These are phyloP conservation scores for Aegilops longissima DNA, from an alignment of 176 grass and related monocot genomes.

Conservation along the genomic window DNA sequence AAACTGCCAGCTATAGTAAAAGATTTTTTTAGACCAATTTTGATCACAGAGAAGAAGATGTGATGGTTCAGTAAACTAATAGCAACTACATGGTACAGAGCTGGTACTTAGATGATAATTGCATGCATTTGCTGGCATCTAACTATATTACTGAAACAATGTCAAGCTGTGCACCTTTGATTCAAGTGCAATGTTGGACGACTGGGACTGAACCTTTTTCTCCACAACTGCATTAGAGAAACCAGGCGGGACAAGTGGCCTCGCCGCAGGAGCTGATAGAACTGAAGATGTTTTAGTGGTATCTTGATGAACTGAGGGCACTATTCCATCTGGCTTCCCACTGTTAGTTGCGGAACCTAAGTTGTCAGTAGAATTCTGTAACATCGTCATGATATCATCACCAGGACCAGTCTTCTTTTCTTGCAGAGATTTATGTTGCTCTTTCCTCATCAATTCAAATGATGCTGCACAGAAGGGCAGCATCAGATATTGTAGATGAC, in stretches of 20 bases:
- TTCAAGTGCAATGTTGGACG: constrained; percentile 32
- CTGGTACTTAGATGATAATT: background rate
- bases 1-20: background rate
- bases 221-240: constrained; percentile 54
- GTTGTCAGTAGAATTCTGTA: constrained; percentile 56
- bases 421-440: constrained; percentile 84
- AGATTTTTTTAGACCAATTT: background rate
- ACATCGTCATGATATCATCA: constrained; percentile 61
- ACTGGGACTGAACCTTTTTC: constrained; percentile 37
- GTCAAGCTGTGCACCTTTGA: constrained; percentile 34
- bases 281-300: constrained; percentile 38
- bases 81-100: background rate
- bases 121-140: background rate
- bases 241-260: constrained; percentile 50
- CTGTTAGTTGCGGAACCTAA: constrained; percentile 32
- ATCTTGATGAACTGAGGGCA: constrained; percentile 43
- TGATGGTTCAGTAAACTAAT: background rate
- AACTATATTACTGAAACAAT: background rate
- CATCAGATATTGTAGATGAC: constrained; percentile 22
- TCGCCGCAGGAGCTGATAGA: constrained; percentile 31
- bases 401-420: constrained; percentile 66
- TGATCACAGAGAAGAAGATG: background rate
- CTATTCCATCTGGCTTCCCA: constrained; percentile 46
- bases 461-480: constrained; percentile 59
- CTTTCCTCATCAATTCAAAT: constrained; percentile 98